These are phyloP conservation scores for Solanum medicagineum DNA, from an alignment of 257 asterid species.

Conservation along the genomic window DNA sequence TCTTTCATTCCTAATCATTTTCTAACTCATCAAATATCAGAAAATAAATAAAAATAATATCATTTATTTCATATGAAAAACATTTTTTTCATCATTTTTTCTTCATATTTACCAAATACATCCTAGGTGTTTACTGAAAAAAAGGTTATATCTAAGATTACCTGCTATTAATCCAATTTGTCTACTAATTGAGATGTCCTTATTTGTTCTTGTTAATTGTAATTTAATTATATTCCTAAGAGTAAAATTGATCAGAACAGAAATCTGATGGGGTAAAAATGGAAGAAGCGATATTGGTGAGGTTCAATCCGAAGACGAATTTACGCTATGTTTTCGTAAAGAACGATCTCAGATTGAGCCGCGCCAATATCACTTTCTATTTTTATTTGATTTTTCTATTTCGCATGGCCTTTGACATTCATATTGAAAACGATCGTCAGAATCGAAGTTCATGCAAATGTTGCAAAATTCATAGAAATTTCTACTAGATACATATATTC, in stretches of 20 bases:
- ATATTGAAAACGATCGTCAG: too few species aligned
- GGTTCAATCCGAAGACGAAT: conserved; percentile 90
- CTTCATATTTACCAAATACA: too few species aligned
- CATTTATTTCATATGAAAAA: too few species aligned
- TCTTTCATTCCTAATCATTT: too few species aligned
- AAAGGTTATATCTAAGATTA: background rate
- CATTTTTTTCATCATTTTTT: too few species aligned
- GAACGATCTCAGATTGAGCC: conserved; percentile 84
- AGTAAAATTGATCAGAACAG: background rate
- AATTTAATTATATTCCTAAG: background rate
- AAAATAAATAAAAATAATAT: too few species aligned
- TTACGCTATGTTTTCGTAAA: conserved; percentile 32
- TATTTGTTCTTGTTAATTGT: background rate
- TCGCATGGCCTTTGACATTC: fast-evolving
- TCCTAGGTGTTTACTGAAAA: too few species aligned
- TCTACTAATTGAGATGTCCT: background rate
- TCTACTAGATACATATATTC: background rate
- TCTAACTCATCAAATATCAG: background rate
- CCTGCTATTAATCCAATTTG: background rate
- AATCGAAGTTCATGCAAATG: fast-evolving
- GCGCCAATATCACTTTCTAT: conserved; percentile 80
- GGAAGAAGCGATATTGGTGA: conserved; percentile 74
- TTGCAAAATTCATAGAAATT: background rate
- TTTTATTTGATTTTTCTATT: background rate
- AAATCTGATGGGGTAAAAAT: background rate